These are phyloP conservation scores for Venturia aucupariae DNA, from an alignment of 2,329 filamentous ascomycete species.

Conservation along the genomic window DNA sequence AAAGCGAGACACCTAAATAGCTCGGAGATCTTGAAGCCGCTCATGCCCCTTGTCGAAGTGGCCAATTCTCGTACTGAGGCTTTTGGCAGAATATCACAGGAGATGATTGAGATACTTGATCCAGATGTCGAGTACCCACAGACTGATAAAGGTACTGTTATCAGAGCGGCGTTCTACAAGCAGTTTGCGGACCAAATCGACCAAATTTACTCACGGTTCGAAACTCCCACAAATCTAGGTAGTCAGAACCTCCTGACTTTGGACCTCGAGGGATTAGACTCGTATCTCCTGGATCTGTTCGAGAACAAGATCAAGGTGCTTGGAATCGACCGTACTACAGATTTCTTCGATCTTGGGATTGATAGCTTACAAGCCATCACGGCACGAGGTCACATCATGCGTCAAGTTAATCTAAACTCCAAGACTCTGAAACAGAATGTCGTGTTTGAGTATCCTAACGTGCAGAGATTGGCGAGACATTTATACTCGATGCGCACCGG, in stretches of 20 bases:
- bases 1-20: constrained; percentile 22
- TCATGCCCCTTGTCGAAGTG: constrained; percentile 42
- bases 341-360: constrained; percentile 51
- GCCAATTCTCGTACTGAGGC: constrained; percentile 43
- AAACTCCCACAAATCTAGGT: constrained; percentile 6
- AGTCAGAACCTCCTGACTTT: constrained; percentile 19
- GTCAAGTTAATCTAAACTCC: constrained; percentile 40
- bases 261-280: constrained; percentile 20
- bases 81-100: constrained; percentile 44
- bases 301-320: not conserved
- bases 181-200: constrained; percentile 41
- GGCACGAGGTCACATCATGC: constrained; percentile 44
- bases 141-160: constrained; percentile 50
- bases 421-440: constrained; percentile 45
- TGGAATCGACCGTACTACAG: constrained; percentile 31
- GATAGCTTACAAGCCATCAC: constrained; percentile 52
- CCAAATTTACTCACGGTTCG: constrained; percentile 29
- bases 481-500: constrained; percentile 36
- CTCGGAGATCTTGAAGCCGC: constrained; percentile 36
- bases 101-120: constrained; percentile 43
- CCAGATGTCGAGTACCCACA: constrained; percentile 33
- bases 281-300: not conserved
- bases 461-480: constrained; percentile 31
- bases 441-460: constrained; percentile 48
- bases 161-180: constrained; percentile 42